Base-by-base conservation (phyloP, 2,329 filamentous ascomycete species). In the Cladosporium oxysporum region DNA sequence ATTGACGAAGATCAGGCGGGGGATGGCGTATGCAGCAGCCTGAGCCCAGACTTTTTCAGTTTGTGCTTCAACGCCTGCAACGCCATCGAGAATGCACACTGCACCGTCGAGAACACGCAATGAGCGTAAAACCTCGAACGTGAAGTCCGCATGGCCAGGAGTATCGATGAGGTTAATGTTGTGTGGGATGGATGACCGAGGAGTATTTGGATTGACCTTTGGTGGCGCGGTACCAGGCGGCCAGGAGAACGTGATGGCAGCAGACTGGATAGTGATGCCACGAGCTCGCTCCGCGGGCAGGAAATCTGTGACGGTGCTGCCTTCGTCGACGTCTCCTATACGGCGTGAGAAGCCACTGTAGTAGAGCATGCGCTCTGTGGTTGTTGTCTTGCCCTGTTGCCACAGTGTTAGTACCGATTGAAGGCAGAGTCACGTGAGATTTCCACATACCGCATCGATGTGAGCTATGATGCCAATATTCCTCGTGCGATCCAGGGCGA, bases 401-500 rank as follows among this genome's bases (percentile, higher is more conserved):
- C 2, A 23, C 37, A 8, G 18, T 12, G 52, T 55, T 2, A 55
- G 52, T 55, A 3, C 7, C 4, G 2, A 33, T 7, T 21, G 16
- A 4, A 33, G 18, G 10, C 18, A 5, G n/a, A 10, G 52, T 6
- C 31, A 31, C 18, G 16, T 31, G 18, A 31, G 23, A 11, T 33
- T 28, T 50, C 50, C 49, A 79, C 83, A 71, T 76, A 87, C 85
- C 65, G 95, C 95, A 88, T 98, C 95, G 70, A 99, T 97, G 78
- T 99, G 95, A 67, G 95, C 95, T 78, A 99, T 97, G 71, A 99
- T 98, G 68, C 95, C 95, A 76, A 99, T 97, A 76, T 99, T 99
- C 72, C 94, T 86, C 61, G 93, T 95, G 72, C 87, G 64, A 11
- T 69, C 49, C 12, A 65, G 57, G 10, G 63, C 63, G 28, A 44